A percentile compares a stretch with the other conserved stretches of the same genome.
phyloP scores from a whole-genome alignment of 1,139 yeast genomes.

The Scheffersomyces segobiensis region DNA sequence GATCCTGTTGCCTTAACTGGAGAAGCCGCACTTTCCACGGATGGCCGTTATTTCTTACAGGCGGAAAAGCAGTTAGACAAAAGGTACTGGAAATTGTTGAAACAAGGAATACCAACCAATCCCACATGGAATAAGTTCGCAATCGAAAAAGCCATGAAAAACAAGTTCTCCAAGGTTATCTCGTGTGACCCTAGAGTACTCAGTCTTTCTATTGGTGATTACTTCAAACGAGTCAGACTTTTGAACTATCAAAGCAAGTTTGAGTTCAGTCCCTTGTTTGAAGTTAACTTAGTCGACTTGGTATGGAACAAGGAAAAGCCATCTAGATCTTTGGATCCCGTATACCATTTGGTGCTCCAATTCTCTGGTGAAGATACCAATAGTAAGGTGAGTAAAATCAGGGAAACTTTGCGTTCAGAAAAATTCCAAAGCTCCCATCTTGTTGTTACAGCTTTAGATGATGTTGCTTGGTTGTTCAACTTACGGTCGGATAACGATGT shows the following conservation, averaged over 20 bases:
- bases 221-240: conserved; percentile 25
- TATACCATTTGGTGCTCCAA: conserved; percentile 38
- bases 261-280: conserved; percentile 32
- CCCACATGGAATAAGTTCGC: conserved; percentile 42
- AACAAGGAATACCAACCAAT: conserved; percentile 37
- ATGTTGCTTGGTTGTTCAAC: conserved; percentile 57
- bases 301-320: conserved; percentile 48
- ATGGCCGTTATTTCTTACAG: conserved; percentile 56
- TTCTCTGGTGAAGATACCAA: conserved; percentile 46
- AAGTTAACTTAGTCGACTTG: conserved; percentile 36
- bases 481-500: conserved; percentile 46
- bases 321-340: conserved; percentile 33
- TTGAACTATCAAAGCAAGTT: conserved; percentile 21
- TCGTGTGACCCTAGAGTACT: conserved; percentile 43
- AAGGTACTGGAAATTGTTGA: conserved; percentile 36
- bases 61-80: conserved; percentile 44
- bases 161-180: conserved; percentile 35
- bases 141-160: conserved; percentile 32
- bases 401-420: conserved; percentile 21
- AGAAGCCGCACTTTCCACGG: conserved; percentile 54
- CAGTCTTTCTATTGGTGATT: conserved; percentile 35
- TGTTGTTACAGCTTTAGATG: conserved; percentile 49
- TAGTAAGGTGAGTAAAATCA: conserved; percentile 31
- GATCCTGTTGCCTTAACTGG: conserved; percentile 31
- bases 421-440: conserved; percentile 25